phyloP scores from a whole-genome alignment of 192 early-diverging fungal genomes.

The Dimargaris xerosporica region DNA sequence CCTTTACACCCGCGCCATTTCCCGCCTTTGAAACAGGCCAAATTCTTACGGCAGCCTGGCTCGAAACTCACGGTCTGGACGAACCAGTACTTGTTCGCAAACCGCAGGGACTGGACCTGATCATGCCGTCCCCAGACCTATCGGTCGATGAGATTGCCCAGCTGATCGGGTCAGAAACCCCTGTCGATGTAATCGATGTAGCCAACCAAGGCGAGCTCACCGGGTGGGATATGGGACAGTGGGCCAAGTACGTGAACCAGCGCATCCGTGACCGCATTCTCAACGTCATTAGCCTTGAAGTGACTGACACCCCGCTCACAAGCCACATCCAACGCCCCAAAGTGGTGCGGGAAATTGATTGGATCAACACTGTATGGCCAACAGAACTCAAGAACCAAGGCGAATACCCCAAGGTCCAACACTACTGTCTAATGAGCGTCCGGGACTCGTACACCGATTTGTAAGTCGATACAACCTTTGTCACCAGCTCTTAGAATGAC shows the following conservation, averaged over 20 bases:
- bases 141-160: conserved; percentile 36
- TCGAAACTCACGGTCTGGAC: conserved; percentile 34
- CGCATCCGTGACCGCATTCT: conserved; percentile 43
- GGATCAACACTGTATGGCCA: conserved; percentile 71
- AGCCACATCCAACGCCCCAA: conserved; percentile 40
- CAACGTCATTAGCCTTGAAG: conserved; percentile 70
- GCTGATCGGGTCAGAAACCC: not conserved
- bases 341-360: conserved; percentile 58
- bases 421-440: conserved; percentile 76
- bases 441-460: conserved; percentile 71
- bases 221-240: conserved; percentile 53
- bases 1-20: conserved; percentile 40
- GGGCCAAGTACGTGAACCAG: conserved; percentile 54
- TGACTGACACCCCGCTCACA: conserved; percentile 49
- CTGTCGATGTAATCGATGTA: conserved; percentile 32
- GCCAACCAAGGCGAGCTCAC: conserved; percentile 49
- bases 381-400: conserved; percentile 18
- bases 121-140: conserved; percentile 39
- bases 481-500: not conserved
- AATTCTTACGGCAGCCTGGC: conserved; percentile 38
- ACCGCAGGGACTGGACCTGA: conserved; percentile 53
- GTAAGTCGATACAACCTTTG: conserved; percentile 30
- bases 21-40: conserved; percentile 30
- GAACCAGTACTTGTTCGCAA: conserved; percentile 45
- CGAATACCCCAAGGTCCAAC: conserved; percentile 67